Evolutionary conservation across 2,329 filamentous ascomycete genomes (phyloP), one percentile per base, ranked within the genome.

Genomic region (Paraphoma chrysanthemicola): DNA sequence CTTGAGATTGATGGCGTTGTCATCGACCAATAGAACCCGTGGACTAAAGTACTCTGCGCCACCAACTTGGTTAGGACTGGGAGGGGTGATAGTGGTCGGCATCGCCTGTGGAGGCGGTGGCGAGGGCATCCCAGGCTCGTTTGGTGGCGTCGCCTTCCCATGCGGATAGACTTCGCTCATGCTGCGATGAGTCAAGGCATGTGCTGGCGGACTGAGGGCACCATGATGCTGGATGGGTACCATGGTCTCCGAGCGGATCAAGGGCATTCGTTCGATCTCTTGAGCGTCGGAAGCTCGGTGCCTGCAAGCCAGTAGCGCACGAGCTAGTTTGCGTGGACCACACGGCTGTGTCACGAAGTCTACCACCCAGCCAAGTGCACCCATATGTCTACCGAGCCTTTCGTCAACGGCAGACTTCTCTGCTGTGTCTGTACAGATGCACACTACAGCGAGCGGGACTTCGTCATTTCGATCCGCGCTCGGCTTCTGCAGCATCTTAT

Each of bases 1-100:
- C 44, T 72, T 73, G 38, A 73, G 64, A 46, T 75, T 75, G 61
- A 74, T 74, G 10, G 63, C 62, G 56, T 75, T 75, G 54, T 75
- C 72, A 54, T 75, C 71, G 44, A 74, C 71, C 31, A 74, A 66
- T 12, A 75, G 66, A 18, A 75, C 60, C 30, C 69, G 63, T 1
- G 72, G 71, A 28, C 59, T 68, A 48, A 72, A 73, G 50, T 73
- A 70, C 30, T 68, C 64, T 44, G 42, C 56, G n/a, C 36, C 54
- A 29, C 61, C 65, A 6, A 46, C 62, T 11, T 56, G 58, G 11
- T 48, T 56, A 4, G 66, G 63, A 5, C 58, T 66, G 2, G 54
- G 54, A 10, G 62, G 67, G 1, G 66, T 68, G 11, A 60, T 60
- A 11, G 54, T 68, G 1, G 60, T 52, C 5, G 67, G 64, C 23